Base-by-base conservation (phyloP, 257 asterid species). In the Lycium ferocissimum region DNA sequence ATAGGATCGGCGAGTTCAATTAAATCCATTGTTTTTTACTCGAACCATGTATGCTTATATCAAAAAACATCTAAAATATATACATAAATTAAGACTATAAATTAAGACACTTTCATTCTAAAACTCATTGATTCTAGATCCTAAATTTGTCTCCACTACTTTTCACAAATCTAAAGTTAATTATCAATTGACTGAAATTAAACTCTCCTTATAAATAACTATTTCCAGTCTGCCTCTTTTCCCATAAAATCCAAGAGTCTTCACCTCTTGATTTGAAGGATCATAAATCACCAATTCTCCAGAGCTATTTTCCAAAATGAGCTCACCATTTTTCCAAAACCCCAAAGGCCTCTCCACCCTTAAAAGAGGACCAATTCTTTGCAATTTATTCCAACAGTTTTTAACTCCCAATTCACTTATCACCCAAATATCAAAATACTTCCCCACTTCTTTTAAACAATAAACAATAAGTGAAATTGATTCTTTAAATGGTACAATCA, bases 271-370 rank as follows among this genome's bases (percentile, higher is more conserved):
- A 12, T 33, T 85, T 4, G 15, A 15, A 22, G 58, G 13, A 82
- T 89, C 84, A 83, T 86, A 91, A 51, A 92, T 37, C 37, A 92
- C 87, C 72, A 91, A 78, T 87, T 89, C 92, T 2, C 93, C 86
- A 6, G 18, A 59, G 47, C 80, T 78, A 78, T 86, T 88, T 81
- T 92, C 95, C 43, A 92, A 78, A 26, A 92, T n/a, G 3, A 89
- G 7, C 20, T 91, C 89, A 10, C 84, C 58, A 18, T 78, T 59
- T 13, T 83, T 86, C 91, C 93, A 91, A 22, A 92, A 89, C 43
- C 93, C 94, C 49, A 91, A 85, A 15, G 94, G 93, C 91, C 92
- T 90, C 81, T 90, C 91, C 26, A 93, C 91, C 38, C 87, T 87
- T 0, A 70, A 67, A 84, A 92, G 72, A 18, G 91, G 95, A 35